Base-by-base conservation (phyloP, 179 eudicot genomes). In the Spinacia oleracea region DNA sequence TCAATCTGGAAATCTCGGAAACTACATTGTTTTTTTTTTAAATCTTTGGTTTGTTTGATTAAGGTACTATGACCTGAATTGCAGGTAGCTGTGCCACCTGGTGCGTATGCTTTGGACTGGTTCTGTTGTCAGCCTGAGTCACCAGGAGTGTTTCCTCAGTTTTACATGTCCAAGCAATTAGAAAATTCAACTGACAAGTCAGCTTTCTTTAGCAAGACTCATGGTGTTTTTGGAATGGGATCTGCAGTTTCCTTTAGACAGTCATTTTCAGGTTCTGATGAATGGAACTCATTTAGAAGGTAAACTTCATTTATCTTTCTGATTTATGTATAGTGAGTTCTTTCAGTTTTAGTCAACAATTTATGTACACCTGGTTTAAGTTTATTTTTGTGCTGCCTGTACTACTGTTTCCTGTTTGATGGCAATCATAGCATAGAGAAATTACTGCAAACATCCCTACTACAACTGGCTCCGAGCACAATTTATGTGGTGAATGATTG, bases 41-140 rank as follows among this genome's bases (percentile, higher is more conserved):
- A n/a, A n/a, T n/a, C n/a, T 38, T 21, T 48, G n/a, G 21, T 29
- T 72, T 77, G 31, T 55, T 77, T 43, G 42, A 59, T 45, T 35
- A 46, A 60, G 55, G 38, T 20, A 9, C 77, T 55, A 23, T 70
- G 14, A 35, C 35, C 45, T 74, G 64, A 74, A 29, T 75, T 85
- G 71, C 78, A 95, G 98, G 90, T 95, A 79, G 91, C 89, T 77
- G 95, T 93, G 75, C 93, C 98, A 34, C 96, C 99, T 51, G 82
- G 92, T 83, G 80, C 90, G 64, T 92, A 89, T 82, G 92, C 98
- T 68, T 87, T 91, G 77, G 66, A 82, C 67, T 93, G 92, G 94
- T 96, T 93, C 82, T 90, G 88, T 85, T 79, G 88, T 80, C 98
- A 93, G 85, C 87, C 91, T 59, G 89, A 84, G 78, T 73, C 89